These are phyloP conservation scores for Talaromyces amestolkiae DNA, from an alignment of 2,329 filamentous ascomycete species.

Conservation along the genomic window DNA sequence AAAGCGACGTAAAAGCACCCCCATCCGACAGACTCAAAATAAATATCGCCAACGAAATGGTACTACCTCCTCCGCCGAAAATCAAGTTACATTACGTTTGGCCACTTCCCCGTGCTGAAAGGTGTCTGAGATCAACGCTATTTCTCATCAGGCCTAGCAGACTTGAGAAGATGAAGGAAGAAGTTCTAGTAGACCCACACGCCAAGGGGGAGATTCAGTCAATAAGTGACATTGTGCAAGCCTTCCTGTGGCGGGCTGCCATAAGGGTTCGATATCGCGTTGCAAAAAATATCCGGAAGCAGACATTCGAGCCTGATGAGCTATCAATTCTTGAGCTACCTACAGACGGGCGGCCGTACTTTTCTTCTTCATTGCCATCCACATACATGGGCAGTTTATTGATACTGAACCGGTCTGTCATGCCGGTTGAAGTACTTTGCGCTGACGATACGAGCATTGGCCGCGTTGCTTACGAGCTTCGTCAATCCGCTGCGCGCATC, in stretches of 20 bases:
- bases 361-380: conserved; percentile 6
- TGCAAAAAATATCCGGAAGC: conserved; percentile 10
- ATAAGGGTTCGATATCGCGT: conserved; percentile 11
- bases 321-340: conserved; percentile 13
- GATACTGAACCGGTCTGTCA: conserved; percentile 5
- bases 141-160: conserved; percentile 2
- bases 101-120: conserved; percentile 8
- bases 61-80: not conserved
- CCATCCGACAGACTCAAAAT: not conserved
- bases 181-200: not conserved
- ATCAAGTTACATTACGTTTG: conserved; percentile 9
- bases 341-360: conserved; percentile 4
- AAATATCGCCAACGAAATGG: not conserved
- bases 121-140: conserved; percentile 2
- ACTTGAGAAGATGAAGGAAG: conserved; percentile 11
- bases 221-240: conserved; percentile 15
- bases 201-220: conserved; percentile 3
- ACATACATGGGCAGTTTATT: conserved; percentile 15
- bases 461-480: conserved; percentile 8
- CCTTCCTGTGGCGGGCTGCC: conserved; percentile 10
- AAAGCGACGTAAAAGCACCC: too few species aligned
- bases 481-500: conserved; percentile 12
- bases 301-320: conserved; percentile 7
- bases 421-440: conserved; percentile 7
- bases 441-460: conserved; percentile 12